Percentiles rank a stretch among this genome's conserved stretches.
Evolutionary conservation across 2,329 filamentous ascomycete species (phyloP).

Genomic region (Exophiala viscosa): DNA sequence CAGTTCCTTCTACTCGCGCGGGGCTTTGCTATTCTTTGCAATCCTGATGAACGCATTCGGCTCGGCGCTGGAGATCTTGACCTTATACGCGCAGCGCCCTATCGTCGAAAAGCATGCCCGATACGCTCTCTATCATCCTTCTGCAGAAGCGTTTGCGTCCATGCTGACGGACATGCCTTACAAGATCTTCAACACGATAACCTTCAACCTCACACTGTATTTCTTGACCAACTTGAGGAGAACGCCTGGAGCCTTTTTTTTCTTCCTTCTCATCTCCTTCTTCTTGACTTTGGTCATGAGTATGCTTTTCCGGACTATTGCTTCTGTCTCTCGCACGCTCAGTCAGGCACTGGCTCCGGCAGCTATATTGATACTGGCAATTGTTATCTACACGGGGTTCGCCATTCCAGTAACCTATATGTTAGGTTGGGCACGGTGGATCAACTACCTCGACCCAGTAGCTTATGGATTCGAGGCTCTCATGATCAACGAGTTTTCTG

Average conservation of each 20-base stretch:
- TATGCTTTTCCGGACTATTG: constrained; percentile 60
- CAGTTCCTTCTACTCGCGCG: constrained; percentile 60
- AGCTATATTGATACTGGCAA: constrained; percentile 51
- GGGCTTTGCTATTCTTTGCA: constrained; percentile 62
- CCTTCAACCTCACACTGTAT: constrained; percentile 78
- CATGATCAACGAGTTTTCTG: constrained; percentile 56
- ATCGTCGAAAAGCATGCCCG: constrained; percentile 88
- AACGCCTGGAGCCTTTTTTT: constrained; percentile 74
- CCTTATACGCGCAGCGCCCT: constrained; percentile 78
- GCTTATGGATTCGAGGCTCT: constrained; percentile 64
- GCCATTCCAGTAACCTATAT: constrained; percentile 58
- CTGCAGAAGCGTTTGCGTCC: constrained; percentile 79
- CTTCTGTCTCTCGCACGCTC: constrained; percentile 64
- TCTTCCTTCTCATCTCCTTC: constrained; percentile 70
- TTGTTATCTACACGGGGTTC: constrained; percentile 68
- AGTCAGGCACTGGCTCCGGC: constrained; percentile 60
- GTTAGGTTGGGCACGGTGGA: constrained; percentile 65
- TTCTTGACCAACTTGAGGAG: constrained; percentile 81
- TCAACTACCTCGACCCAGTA: constrained; percentile 64
- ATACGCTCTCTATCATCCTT: constrained; percentile 86
- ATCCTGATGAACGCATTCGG: constrained; percentile 61
- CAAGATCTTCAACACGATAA: constrained; percentile 69
- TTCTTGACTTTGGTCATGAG: constrained; percentile 54
- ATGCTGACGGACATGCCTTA: constrained; percentile 85
- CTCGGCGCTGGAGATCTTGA: constrained; percentile 66